phyloP scores from a whole-genome alignment of 2,329 filamentous ascomycete species.

The Claviceps africana region DNA sequence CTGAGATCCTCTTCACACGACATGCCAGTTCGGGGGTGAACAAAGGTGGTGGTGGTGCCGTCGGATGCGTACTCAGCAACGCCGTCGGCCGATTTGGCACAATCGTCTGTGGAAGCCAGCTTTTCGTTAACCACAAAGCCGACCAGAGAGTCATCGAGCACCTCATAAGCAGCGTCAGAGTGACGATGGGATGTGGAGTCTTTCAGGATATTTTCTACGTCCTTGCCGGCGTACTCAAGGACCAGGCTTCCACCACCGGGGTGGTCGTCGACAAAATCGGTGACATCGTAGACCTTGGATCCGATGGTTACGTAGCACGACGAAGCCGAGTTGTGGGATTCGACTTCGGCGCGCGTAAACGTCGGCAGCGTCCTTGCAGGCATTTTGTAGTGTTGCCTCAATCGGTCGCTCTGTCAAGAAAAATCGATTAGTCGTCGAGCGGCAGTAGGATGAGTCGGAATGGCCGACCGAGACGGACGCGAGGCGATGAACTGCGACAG shows the following conservation, averaged over 20 bases:
- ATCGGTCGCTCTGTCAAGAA: neutral
- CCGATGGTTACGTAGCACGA: constrained; percentile 92
- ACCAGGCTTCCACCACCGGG: constrained; percentile 83
- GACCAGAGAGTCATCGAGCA: constrained; percentile 74
- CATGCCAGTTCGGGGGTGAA: constrained; percentile 67
- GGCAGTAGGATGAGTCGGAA: neutral
- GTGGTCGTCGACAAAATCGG: constrained; percentile 78
- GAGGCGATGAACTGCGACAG: neutral
- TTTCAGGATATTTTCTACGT: constrained; percentile 68
- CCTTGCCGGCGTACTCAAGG: constrained; percentile 78
- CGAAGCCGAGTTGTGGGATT: constrained; percentile 60
- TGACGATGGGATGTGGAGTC: constrained; percentile 75
- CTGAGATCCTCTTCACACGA: constrained; percentile 74
- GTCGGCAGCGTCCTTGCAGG: constrained; percentile 70
- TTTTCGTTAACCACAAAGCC: constrained; percentile 60
- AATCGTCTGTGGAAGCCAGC: constrained; percentile 18
- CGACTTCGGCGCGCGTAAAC: constrained; percentile 67
- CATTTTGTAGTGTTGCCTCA: constrained; percentile 49
- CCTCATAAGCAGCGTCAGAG: constrained; percentile 88
- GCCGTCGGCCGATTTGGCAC: constrained; percentile 16
- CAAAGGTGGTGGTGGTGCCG: constrained; percentile 14
- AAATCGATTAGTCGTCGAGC: neutral
- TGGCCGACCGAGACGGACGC: neutral
- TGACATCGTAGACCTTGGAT: constrained; percentile 86
- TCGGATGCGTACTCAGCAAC: constrained; percentile 11